phyloP scores from a whole-genome alignment of 192 early-diverging fungal species.

The Diversispora eburnea region DNA sequence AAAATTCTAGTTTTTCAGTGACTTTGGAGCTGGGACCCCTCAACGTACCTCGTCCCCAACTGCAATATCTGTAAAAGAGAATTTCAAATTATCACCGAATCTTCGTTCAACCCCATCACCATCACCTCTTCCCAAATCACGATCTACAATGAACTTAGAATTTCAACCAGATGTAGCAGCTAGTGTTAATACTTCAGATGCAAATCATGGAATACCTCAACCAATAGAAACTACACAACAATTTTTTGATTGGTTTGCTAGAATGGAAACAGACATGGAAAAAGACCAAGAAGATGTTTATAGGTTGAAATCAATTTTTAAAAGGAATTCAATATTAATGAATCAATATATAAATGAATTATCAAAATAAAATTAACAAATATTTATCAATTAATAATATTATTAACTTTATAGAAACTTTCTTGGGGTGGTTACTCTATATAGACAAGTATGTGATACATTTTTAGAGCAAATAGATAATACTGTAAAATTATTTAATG shows the following conservation, averaged over 20 bases:
- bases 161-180: constrained; percentile 26
- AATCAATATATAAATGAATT: too few species aligned
- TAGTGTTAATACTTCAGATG: constrained; percentile 31
- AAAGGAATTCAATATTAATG: background rate
- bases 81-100: constrained; percentile 16
- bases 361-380: too few species aligned
- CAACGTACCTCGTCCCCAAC: constrained; percentile 17
- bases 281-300: constrained; percentile 84
- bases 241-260: constrained; percentile 93
- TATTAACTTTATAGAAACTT: too few species aligned
- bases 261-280: constrained; percentile 77
- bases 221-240: constrained; percentile 85
- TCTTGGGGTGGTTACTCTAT: constrained; percentile 53
- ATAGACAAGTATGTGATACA: constrained; percentile 61
- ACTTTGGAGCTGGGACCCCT: constrained; percentile 16
- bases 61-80: constrained; percentile 17
- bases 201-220: constrained; percentile 40
- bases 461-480: constrained; percentile 61
- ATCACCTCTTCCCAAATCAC: constrained; percentile 29
- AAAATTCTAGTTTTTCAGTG: constrained; percentile 16
- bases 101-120: constrained; percentile 28
- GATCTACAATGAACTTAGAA: constrained; percentile 33
- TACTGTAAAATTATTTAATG: constrained; percentile 54
- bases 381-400: too few species aligned
- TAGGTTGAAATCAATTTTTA: constrained; percentile 44